phyloP scores from a whole-genome alignment of 495 filamentous ascomycete genomes.

The Astrothelium macrocarpum region DNA sequence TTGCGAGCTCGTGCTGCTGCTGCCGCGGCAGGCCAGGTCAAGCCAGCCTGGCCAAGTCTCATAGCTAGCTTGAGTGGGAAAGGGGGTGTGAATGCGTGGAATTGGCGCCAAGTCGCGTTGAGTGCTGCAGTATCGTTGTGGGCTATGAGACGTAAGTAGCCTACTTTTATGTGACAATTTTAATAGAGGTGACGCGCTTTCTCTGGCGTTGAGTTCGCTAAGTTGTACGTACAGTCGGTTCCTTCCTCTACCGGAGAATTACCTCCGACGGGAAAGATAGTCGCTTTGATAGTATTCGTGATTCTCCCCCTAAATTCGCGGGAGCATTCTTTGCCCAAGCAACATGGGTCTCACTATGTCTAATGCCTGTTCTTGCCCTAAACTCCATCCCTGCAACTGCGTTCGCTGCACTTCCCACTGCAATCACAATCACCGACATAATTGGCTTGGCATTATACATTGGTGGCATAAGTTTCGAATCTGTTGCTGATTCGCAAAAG shows the following conservation, averaged over 20 bases:
- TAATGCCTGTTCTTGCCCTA: constrained; percentile 49
- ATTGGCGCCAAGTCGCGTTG: constrained; percentile 53
- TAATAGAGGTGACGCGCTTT: not conserved
- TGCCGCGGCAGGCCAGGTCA: constrained; percentile 26
- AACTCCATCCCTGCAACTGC: constrained; percentile 47
- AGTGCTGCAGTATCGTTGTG: constrained; percentile 47
- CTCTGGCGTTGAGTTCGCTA: not conserved
- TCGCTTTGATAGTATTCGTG: constrained; percentile 52
- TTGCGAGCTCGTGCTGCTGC: constrained; percentile 42
- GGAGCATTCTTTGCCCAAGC: constrained; percentile 51
- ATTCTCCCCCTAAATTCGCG: constrained; percentile 41
- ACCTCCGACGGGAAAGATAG: constrained; percentile 45
- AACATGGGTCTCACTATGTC: constrained; percentile 51
- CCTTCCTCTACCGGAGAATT: constrained; percentile 49
- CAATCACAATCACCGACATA: constrained; percentile 39
- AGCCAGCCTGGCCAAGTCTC: constrained; percentile 41
- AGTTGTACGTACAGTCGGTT: constrained; percentile 39
- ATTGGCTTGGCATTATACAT: constrained; percentile 46
- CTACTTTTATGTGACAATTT: not conserved
- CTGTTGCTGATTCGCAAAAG: constrained; percentile 52
- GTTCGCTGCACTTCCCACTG: constrained; percentile 33
- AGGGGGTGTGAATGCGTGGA: constrained; percentile 33
- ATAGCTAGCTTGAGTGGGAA: constrained; percentile 32
- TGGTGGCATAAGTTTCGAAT: constrained; percentile 49
- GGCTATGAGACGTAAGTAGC: constrained; percentile 44